A percentile compares a stretch with the other conserved stretches of the same genome.
phyloP scores from a whole-genome alignment of 306 rosid species.

The Arachis stenosperma region DNA sequence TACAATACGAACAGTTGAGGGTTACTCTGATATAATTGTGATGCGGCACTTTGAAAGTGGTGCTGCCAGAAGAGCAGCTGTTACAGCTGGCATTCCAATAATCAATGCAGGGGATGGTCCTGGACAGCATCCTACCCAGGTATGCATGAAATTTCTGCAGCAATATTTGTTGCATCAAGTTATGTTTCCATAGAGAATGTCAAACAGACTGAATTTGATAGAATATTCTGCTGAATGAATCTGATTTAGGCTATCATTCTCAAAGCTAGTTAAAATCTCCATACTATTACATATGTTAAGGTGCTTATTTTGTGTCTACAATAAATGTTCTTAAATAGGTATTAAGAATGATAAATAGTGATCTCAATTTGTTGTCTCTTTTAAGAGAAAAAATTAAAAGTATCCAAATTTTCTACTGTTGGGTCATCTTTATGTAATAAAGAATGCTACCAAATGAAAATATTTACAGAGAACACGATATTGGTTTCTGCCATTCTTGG shows the following conservation, averaged over 20 bases:
- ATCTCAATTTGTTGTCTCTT: conserved; percentile 48
- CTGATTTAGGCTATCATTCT: conserved; percentile 8
- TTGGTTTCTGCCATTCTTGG: conserved; percentile 23
- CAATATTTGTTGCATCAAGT: conserved; percentile 4
- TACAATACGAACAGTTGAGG: conserved; percentile 87
- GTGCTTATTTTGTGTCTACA: background rate
- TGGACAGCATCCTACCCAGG: conserved; percentile 96
- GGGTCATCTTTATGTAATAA: conserved; percentile 8
- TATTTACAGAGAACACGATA: background rate
- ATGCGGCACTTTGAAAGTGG: conserved; percentile 97
- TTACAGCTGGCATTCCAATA: conserved; percentile 73
- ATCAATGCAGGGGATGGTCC: conserved; percentile 98
- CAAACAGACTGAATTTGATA: conserved; percentile 2
- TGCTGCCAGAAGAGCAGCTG: conserved; percentile 90
- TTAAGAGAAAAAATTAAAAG: conserved; percentile 50
- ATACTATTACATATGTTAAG: conserved; percentile 19
- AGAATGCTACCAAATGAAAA: conserved; percentile 4
- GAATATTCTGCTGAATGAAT: conserved; percentile 14
- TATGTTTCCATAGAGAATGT: conserved; percentile 19
- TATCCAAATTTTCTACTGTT: conserved; percentile 40
- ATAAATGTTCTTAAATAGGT: conserved; percentile 1
- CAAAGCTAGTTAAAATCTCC: conserved; percentile 4
- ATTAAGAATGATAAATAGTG: background rate
- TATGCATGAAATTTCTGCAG: conserved; percentile 29
- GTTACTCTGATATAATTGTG: conserved; percentile 86